Percentiles rank a stretch among this genome's conserved stretches.
phyloP scores from a whole-genome alignment of 1,284 basidiomycete species.

The Microbotryum intermedium region DNA sequence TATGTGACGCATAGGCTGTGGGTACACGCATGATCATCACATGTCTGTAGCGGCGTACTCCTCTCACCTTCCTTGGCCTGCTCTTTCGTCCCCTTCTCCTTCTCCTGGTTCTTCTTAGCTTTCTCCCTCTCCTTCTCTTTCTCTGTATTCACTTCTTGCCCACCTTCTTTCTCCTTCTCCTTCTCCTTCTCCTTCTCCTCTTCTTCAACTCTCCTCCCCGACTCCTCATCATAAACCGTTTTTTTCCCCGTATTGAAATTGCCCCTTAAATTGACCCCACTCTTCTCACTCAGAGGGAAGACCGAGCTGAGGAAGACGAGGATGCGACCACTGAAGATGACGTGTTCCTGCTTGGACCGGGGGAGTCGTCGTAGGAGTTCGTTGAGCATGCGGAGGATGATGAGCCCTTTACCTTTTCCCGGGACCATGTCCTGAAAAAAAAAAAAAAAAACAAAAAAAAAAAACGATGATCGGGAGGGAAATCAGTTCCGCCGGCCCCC shows the following conservation, averaged over 20 bases:
- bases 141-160: background rate
- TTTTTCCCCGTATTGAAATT: slow-evolving; percentile 59
- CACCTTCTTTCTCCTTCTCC: slow-evolving; percentile 1
- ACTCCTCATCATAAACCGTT: slow-evolving; percentile 28
- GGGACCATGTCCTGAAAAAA: slow-evolving; percentile 55
- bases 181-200: background rate
- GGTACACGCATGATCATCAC: slow-evolving; percentile 19
- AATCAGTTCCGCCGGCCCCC: background rate
- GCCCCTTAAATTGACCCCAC: slow-evolving; percentile 80
- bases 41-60: slow-evolving; percentile 1
- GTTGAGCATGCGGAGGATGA: slow-evolving; percentile 72
- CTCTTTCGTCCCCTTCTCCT: slow-evolving; percentile 9
- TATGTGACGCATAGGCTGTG: background rate
- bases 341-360: slow-evolving; percentile 64
- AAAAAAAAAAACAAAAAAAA: background rate
- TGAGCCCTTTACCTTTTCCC: slow-evolving; percentile 73
- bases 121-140: slow-evolving; percentile 11
- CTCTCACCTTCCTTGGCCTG: slow-evolving; percentile 5
- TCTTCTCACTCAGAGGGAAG: slow-evolving; percentile 77
- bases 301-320: slow-evolving; percentile 73
- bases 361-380: slow-evolving; percentile 74
- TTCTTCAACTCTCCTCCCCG: slow-evolving; percentile 1
- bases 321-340: slow-evolving; percentile 78
- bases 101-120: slow-evolving; percentile 21
- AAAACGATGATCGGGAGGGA: background rate